A percentile compares a stretch with the other conserved stretches of the same genome.
These are phyloP conservation scores for Cercospora beticola DNA, from an alignment of 2,329 filamentous ascomycete genomes.

Conservation along the genomic window DNA sequence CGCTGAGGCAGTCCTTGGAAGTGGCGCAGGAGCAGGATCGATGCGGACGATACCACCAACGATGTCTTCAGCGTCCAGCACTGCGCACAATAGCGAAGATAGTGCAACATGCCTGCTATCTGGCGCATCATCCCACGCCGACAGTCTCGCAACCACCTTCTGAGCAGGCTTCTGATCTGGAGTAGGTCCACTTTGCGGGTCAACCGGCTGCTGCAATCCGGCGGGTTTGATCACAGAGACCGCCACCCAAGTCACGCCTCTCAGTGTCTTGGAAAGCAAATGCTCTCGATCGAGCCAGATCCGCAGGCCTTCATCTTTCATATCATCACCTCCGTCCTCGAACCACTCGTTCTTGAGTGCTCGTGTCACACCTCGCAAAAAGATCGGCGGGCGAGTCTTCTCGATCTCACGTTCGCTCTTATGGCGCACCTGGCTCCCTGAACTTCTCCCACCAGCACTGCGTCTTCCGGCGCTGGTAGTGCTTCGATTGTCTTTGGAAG, in stretches of 20 bases:
- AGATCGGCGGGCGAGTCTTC: slow-evolving; percentile 63
- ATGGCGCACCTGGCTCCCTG: slow-evolving; percentile 66
- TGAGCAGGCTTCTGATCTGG: slow-evolving; percentile 58
- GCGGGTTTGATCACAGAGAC: slow-evolving; percentile 87
- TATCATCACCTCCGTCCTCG: slow-evolving; percentile 53
- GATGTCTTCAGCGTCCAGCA: slow-evolving; percentile 68
- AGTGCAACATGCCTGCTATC: slow-evolving; percentile 77
- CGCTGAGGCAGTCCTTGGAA: slow-evolving; percentile 61
- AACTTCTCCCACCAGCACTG: slow-evolving; percentile 68
- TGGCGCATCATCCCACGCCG: slow-evolving; percentile 82
- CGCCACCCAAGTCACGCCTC: slow-evolving; percentile 72
- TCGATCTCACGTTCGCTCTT: slow-evolving; percentile 63
- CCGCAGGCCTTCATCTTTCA: slow-evolving; percentile 61
- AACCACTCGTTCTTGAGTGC: slow-evolving; percentile 73
- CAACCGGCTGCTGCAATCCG: slow-evolving; percentile 68
- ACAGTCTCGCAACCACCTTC: slow-evolving; percentile 73
- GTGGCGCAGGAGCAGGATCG: slow-evolving; percentile 73
- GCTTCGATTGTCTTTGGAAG: slow-evolving; percentile 73
- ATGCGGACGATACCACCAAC: slow-evolving; percentile 86
- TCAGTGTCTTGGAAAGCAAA: slow-evolving; percentile 68
- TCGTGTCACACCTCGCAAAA: slow-evolving; percentile 77
- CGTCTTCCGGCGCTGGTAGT: slow-evolving; percentile 76
- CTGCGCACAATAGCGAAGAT: slow-evolving; percentile 72
- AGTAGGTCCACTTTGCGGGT: slow-evolving; percentile 67
- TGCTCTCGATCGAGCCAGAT: slow-evolving; percentile 85